Evolutionary conservation across 148 eudicot genomes (phyloP), one percentile per base, ranked within the genome.

Genomic region (Polygonum aviculare): DNA sequence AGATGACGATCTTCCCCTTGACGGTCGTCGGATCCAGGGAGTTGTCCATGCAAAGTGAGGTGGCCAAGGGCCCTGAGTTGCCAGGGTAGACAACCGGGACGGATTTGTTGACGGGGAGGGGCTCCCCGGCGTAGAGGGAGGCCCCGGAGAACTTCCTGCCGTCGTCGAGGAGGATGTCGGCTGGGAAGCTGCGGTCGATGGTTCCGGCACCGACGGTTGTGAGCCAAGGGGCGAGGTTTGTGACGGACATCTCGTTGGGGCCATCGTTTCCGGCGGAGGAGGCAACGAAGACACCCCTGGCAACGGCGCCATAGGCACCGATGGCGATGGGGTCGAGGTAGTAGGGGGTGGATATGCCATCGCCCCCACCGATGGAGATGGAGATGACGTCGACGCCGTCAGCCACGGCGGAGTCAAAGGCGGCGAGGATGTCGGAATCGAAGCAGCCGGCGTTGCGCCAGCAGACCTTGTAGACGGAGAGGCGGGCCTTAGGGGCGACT

Each of bases 241-340:
- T 95, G 3, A 93, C 99, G 7, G 99, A 95, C 97, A 95, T 90
- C 1, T 79, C 86, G 52, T 89, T 93, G 0, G 99, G 99, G 5
- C 99, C 99, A 11, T 95, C 99, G 45, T 95, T 95, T 2, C 99
- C 99, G 0, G 97, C 99, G 0, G 99, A 95, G 4, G 97, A 88
- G 0, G 99, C 84, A 0, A 95, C 94, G 44, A 93, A 95, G 0
- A 95, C 87, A 0, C 99, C 99, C 14, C 91, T 80, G 0, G 99
- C 83, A 49, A 85, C 97, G 6, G 99, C 99, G 0, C 94, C 98
- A 36, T 90, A 95, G 0, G 99, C 77, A 18, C 99, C 99, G 69
- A 95, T 95, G 0, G 99, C 99, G 45, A 95, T 95, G 11, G 99
- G 99, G 70, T 95, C 99, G 6, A 95, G 93, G 73, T 95, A 95